Conservation (phyloP, 2,329 filamentous ascomycete genomes). For the Fusarium transvaalense region DNA sequence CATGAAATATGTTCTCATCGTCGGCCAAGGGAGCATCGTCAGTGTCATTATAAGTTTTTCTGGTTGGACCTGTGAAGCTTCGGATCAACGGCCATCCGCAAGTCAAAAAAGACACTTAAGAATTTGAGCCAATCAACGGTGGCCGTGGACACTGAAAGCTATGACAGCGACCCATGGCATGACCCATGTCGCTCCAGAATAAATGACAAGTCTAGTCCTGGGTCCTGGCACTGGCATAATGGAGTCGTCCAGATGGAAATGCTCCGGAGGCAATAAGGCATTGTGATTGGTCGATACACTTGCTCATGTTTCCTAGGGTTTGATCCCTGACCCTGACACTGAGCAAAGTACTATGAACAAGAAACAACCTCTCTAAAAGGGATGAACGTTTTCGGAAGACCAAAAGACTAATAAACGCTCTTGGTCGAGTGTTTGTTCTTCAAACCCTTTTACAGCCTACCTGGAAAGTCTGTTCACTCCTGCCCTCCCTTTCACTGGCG, state of each 20-base stretch:
- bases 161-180: constrained; percentile 24
- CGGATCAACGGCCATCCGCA: constrained; percentile 33
- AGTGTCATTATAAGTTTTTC: constrained; percentile 1
- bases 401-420: background rate
- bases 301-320: constrained; percentile 18
- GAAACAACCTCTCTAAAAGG: constrained; percentile 18
- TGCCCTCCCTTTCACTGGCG: constrained; percentile 9
- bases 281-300: constrained; percentile 17
- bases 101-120: constrained; percentile 16
- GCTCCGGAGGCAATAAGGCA: constrained; percentile 14
- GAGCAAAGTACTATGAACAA: background rate
- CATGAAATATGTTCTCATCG: constrained; percentile 17
- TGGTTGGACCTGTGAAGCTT: constrained; percentile 12
- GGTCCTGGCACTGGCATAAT: constrained; percentile 4
- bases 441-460: constrained; percentile 10
- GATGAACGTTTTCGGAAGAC: constrained; percentile 20
- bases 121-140: constrained; percentile 13
- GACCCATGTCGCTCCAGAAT: constrained; percentile 29
- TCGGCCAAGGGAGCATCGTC: constrained; percentile 18
- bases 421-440: background rate
- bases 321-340: constrained; percentile 1
- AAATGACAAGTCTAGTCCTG: constrained; percentile 28
- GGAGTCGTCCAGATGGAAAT: constrained; percentile 25
- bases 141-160: background rate
- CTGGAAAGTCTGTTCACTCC: background rate